phyloP scores from a whole-genome alignment of 495 filamentous ascomycete genomes.

The Tuber melanosporum region DNA sequence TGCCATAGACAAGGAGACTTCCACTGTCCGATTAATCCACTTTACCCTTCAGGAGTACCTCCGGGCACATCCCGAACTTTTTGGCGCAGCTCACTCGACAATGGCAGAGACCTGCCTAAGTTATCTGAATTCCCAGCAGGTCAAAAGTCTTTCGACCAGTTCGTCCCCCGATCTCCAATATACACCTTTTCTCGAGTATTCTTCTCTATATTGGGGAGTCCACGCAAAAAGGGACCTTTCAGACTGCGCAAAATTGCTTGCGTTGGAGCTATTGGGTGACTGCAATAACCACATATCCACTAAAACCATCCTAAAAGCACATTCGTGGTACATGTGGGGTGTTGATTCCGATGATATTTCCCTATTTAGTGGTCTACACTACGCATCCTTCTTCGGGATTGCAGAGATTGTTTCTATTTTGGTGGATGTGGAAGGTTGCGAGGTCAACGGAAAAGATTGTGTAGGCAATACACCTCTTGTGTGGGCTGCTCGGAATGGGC shows the following conservation, averaged over 20 bases:
- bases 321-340: not conserved
- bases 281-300: not conserved
- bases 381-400: not conserved
- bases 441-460: not conserved
- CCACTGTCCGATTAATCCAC: not conserved
- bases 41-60: not conserved
- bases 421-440: not conserved
- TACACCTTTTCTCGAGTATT: not conserved
- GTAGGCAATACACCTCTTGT: not conserved
- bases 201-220: not conserved
- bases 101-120: not conserved
- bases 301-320: not conserved
- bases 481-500: not conserved
- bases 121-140: not conserved
- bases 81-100: not conserved
- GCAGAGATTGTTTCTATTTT: not conserved
- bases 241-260: not conserved
- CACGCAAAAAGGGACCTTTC: not conserved
- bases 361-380: not conserved
- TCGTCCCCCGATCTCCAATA: not conserved
- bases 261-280: not conserved
- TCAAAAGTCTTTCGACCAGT: not conserved
- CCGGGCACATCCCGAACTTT: not conserved
- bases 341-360: not conserved
- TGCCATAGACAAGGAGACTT: not conserved